phyloP scores from a whole-genome alignment of 768 basidiomycete genomes.

The Hygrophorus pudorinus region DNA sequence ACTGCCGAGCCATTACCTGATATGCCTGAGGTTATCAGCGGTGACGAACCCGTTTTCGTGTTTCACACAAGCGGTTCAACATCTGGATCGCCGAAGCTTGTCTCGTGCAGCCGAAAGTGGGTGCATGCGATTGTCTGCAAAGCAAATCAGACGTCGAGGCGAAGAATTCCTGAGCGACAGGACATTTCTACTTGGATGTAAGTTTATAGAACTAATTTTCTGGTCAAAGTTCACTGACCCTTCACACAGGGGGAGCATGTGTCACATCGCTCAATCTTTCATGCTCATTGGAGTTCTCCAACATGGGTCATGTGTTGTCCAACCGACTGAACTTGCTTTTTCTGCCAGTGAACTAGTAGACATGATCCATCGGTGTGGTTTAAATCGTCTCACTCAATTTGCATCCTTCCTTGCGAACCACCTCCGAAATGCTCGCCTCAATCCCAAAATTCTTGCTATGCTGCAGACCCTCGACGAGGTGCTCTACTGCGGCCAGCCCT shows the following conservation, averaged over 20 bases:
- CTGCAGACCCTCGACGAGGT: constrained; percentile 53
- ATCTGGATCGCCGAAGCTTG: constrained; percentile 75
- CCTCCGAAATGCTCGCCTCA: constrained; percentile 45
- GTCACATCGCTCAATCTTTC: constrained; percentile 70
- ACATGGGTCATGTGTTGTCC: constrained; percentile 63
- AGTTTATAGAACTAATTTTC: constrained; percentile 18
- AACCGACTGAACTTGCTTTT: constrained; percentile 57
- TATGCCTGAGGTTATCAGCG: constrained; percentile 23
- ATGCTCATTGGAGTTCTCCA: constrained; percentile 67
- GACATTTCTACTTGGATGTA: constrained; percentile 71
- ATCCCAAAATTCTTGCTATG: constrained; percentile 50
- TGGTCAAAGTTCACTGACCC: constrained; percentile 21
- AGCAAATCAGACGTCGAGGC: constrained; percentile 40
- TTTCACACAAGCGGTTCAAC: constrained; percentile 81
- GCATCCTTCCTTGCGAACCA: constrained; percentile 57
- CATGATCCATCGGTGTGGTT: constrained; percentile 56
- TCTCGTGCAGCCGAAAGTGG: constrained; percentile 64
- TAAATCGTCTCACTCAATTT: constrained; percentile 74
- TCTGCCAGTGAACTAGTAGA: constrained; percentile 58
- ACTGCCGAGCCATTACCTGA: constrained; percentile 32
- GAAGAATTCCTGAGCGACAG: constrained; percentile 38
- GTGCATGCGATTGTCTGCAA: constrained; percentile 52
- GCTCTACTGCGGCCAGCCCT: constrained; percentile 53
- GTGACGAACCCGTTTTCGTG: constrained; percentile 46
- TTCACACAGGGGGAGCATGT: constrained; percentile 65